Base-by-base conservation (phyloP, 306 rosid genomes). In the Delonix regia region DNA sequence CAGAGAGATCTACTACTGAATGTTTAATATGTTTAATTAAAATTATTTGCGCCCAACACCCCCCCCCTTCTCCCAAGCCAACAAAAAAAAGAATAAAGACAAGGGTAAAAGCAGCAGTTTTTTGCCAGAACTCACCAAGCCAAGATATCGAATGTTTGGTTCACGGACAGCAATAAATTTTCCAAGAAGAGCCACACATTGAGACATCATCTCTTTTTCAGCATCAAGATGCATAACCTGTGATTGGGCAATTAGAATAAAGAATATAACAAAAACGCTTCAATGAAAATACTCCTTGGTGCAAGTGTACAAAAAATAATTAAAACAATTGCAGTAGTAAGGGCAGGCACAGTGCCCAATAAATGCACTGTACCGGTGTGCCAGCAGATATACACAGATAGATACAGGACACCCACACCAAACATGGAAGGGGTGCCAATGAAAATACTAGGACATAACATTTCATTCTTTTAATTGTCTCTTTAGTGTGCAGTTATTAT, bases 151-250 rank as follows among this genome's bases (percentile, higher is more conserved):
- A 60, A 91, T 91, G 85, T 91, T 89, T 68, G 97, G 97, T 81
- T 91, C 97, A 38, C 91, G 92, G n/a, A 91, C 97, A 47, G 97
- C 94, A 81, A 91, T 91, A 85, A 91, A 89, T 71, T 91, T 91
- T 73, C 97, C 97, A 67, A 91, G 94, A 60, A 91, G 94, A n/a
- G 97, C 94, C 77, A 88, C 94, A 70, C 97, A 89, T 65, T 91
- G 97, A 76, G 97, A 89, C 97, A 91, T 88, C 97, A 91, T 89
- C 87, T 89, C 97, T 78, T 91, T 89, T 75, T 89, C 97, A 86
- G 97, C 97, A 89, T 91, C 97, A 30, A 91, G 97, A 86, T 91
- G 97, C 97, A 91, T 91, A 56, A 91, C 94, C 97, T 91, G 79
- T 71, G 79, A 83, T 14, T 47, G 28, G 79, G 38, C 44, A 74